Conservation (phyloP, 768 basidiomycete genomes). For the Chiua virens region DNA sequence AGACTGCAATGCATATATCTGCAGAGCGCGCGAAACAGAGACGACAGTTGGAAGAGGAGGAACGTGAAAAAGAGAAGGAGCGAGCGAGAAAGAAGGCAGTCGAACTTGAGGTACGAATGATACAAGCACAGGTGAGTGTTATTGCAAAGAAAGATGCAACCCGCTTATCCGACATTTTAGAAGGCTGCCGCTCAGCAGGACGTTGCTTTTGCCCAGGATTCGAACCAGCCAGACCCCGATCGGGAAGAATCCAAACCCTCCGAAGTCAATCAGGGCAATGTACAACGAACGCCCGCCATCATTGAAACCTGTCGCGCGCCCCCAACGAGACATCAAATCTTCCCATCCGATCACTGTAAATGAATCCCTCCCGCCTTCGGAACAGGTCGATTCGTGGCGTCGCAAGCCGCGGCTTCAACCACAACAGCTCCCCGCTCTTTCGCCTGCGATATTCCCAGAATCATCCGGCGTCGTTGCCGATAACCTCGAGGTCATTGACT, state of each 20-base stretch:
- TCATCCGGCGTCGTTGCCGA: slow-evolving; percentile 44
- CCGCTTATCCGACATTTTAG: slow-evolving; percentile 19
- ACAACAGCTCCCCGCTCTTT: slow-evolving; percentile 32
- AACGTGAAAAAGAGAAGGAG: slow-evolving; percentile 76
- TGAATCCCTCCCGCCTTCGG: slow-evolving; percentile 27
- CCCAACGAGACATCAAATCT: slow-evolving; percentile 15
- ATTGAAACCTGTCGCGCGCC: slow-evolving; percentile 27
- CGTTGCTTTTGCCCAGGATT: slow-evolving; percentile 28
- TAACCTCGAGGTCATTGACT: slow-evolving; percentile 78
- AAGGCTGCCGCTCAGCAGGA: slow-evolving; percentile 47
- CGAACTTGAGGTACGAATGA: slow-evolving; percentile 70
- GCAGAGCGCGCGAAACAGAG: slow-evolving; percentile 82
- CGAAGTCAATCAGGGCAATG: slow-evolving; percentile 8
- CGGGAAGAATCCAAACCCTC: slow-evolving; percentile 4
- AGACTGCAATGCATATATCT: slow-evolving; percentile 79
- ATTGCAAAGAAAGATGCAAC: slow-evolving; percentile 5
- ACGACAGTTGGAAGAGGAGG: slow-evolving; percentile 80
- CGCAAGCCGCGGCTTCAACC: slow-evolving; percentile 38
- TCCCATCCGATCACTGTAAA: slow-evolving; percentile 15
- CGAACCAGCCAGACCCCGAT: slow-evolving; percentile 2
- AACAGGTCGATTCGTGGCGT: slow-evolving; percentile 67
- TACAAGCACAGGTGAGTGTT: slow-evolving; percentile 27
- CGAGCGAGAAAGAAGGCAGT: slow-evolving; percentile 78
- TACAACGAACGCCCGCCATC: slow-evolving; percentile 37
- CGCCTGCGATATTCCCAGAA: slow-evolving; percentile 34